Conservation (phyloP, 2,329 filamentous ascomycete genomes). For the Ceratocystis eucalypticola region DNA sequence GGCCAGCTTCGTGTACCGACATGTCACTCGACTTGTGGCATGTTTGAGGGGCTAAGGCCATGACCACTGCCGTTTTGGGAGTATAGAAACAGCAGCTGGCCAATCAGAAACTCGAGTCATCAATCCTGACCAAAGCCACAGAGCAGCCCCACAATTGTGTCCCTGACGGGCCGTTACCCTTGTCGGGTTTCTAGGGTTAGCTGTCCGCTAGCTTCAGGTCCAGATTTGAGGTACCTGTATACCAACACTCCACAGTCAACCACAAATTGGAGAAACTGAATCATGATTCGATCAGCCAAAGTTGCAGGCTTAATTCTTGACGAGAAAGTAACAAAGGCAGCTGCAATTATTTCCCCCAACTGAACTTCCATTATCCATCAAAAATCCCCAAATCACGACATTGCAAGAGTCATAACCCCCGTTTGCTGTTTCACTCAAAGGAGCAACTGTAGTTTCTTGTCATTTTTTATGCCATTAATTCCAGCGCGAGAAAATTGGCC, state of each 20-base stretch:
- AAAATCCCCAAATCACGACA: neutral
- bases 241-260: constrained; percentile 5
- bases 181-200: neutral
- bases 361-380: neutral
- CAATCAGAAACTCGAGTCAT: neutral
- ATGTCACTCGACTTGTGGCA: constrained; percentile 8
- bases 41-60: neutral
- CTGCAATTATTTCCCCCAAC: neutral
- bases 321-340: neutral
- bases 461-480: neutral
- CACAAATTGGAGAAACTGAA: neutral
- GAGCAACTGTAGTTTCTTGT: neutral
- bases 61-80: neutral
- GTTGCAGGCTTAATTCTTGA: too few species aligned
- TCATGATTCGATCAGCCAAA: neutral
- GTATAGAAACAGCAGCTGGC: neutral
- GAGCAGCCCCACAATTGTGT: constrained; percentile 1
- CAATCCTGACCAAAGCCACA: neutral
- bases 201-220: neutral
- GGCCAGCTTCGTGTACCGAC: constrained; percentile 2
- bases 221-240: neutral
- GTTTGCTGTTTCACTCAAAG: neutral
- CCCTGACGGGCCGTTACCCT: neutral
- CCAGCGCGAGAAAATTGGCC: neutral
- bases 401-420: neutral